A percentile compares a stretch with the other conserved stretches of the same genome.
These are phyloP conservation scores for Aspergillus pseudoviridinutans DNA, from an alignment of 2,329 filamentous ascomycete species.

Conservation along the genomic window DNA sequence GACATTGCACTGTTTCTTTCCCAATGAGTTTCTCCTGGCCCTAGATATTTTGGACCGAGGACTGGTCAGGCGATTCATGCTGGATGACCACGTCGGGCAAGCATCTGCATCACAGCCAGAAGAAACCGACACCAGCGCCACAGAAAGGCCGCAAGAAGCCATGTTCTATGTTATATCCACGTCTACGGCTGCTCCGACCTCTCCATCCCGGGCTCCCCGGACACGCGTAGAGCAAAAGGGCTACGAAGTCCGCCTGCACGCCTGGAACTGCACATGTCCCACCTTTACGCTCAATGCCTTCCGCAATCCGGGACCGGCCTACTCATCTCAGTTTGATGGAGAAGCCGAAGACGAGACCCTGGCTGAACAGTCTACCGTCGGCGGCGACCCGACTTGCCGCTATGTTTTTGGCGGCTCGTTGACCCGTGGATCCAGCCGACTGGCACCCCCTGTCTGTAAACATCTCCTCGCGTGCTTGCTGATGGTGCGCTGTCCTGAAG, in stretches of 20 bases:
- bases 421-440: constrained; percentile 16
- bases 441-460: constrained; percentile 62
- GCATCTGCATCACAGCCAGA: neutral
- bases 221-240: constrained; percentile 24
- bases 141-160: constrained; percentile 14
- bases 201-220: constrained; percentile 20
- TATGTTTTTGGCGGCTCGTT: constrained; percentile 38
- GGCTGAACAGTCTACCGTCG: neutral
- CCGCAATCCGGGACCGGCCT: constrained; percentile 36
- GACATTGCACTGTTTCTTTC: constrained; percentile 81
- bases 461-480: constrained; percentile 83
- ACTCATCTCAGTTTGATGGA: constrained; percentile 2
- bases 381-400: neutral
- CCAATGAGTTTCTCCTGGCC: constrained; percentile 73
- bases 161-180: constrained; percentile 65
- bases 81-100: constrained; percentile 3
- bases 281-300: constrained; percentile 75
- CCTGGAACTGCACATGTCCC: constrained; percentile 90
- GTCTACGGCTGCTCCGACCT: constrained; percentile 30
- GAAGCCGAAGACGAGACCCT: constrained; percentile 8
- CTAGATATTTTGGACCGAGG: constrained; percentile 80
- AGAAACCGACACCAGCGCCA: neutral
- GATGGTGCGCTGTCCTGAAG: constrained; percentile 58
- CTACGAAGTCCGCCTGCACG: constrained; percentile 69
- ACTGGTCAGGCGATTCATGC: constrained; percentile 58